Evolutionary conservation across 306 rosid species (phyloP).

Genomic region (Rosa lucieae): DNA sequence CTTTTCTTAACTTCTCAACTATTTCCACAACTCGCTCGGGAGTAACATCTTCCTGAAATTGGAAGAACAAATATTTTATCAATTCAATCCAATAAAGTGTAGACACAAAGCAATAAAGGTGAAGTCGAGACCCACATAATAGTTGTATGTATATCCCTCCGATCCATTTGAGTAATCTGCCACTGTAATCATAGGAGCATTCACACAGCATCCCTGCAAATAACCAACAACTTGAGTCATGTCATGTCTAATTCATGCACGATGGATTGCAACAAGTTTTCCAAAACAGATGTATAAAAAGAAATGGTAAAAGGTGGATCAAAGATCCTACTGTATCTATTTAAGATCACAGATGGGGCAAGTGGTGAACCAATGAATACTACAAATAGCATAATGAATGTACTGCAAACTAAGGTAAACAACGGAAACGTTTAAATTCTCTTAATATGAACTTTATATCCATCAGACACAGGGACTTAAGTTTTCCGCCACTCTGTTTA

Average conservation of each 20-base stretch:
- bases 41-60: slow-evolving; percentile 91
- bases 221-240: slow-evolving; percentile 26
- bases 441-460: background rate
- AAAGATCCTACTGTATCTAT: background rate
- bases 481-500: background rate
- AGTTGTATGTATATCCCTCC: slow-evolving; percentile 87
- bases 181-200: slow-evolving; percentile 98
- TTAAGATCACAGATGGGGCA: background rate
- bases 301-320: background rate
- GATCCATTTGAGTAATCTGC: slow-evolving; percentile 98
- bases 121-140: slow-evolving; percentile 54
- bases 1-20: slow-evolving; percentile 78
- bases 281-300: background rate
- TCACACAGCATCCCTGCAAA: slow-evolving; percentile 93
- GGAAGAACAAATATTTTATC: slow-evolving; percentile 10
- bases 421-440: background rate
- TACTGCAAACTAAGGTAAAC: background rate
- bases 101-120: background rate
- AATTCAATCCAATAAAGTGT: background rate
- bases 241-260: slow-evolving; percentile 10
- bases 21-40: slow-evolving; percentile 78
- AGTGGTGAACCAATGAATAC: background rate
- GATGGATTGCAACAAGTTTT: slow-evolving; percentile 7
- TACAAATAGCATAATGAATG: background rate
- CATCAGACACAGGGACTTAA: background rate